phyloP scores from a whole-genome alignment of 1,139 yeast genomes.

The Debaryomyces subglobosus region DNA sequence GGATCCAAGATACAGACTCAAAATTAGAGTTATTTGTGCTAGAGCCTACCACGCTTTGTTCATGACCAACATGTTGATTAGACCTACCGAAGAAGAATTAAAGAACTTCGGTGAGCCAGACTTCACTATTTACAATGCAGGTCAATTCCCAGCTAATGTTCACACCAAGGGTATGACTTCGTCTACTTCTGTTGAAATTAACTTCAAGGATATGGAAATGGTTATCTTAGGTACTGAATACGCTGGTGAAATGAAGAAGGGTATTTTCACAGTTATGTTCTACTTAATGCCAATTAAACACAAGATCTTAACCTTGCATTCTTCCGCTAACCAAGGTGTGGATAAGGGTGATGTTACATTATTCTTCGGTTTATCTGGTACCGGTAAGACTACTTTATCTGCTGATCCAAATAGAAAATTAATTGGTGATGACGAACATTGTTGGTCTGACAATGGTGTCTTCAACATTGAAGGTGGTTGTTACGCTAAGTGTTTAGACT shows the following conservation, averaged over 20 bases:
- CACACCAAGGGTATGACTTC: conserved; percentile 98
- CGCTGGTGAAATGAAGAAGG: conserved; percentile 99
- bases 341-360: conserved; percentile 80
- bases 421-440: conserved; percentile 99
- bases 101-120: conserved; percentile 95
- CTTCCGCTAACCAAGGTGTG: conserved; percentile 91
- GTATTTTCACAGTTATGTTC: conserved; percentile 98
- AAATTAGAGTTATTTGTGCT: conserved; percentile 96
- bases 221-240: conserved; percentile 97
- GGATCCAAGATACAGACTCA: conserved; percentile 98
- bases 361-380: conserved; percentile 96
- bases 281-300: conserved; percentile 96
- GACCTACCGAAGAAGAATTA: conserved; percentile 91
- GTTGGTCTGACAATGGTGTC: conserved; percentile 98
- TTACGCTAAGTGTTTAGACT: conserved; percentile 95
- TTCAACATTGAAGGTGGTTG: conserved; percentile 99
- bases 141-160: conserved; percentile 97
- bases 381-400: conserved; percentile 96
- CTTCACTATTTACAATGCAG: conserved; percentile 97
- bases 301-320: conserved; percentile 90
- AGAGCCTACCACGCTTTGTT: conserved; percentile 98
- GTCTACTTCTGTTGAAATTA: conserved; percentile 91
- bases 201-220: conserved; percentile 98
- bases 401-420: conserved; percentile 94
- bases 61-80: conserved; percentile 97